These are phyloP conservation scores for Datisca glomerata DNA, from an alignment of 306 rosid genomes.

Conservation along the genomic window DNA sequence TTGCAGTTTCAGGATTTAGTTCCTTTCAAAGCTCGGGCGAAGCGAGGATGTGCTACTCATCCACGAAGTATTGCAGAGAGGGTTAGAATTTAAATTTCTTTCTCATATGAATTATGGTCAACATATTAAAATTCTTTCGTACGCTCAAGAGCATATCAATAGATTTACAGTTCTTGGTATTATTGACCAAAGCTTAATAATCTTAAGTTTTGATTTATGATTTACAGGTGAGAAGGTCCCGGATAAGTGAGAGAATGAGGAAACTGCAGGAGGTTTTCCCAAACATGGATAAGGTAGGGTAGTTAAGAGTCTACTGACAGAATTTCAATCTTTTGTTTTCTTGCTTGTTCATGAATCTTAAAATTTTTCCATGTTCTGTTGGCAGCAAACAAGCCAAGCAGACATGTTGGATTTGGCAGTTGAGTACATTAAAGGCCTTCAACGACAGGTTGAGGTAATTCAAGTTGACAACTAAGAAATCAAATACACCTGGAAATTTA, in stretches of 20 bases:
- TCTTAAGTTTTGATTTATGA: no score
- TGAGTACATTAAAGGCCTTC: slow-evolving; percentile 66
- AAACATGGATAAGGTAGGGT: slow-evolving; percentile 67
- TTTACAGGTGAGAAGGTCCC: slow-evolving; percentile 64
- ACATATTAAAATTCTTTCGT: no score
- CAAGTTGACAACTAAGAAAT: not conserved
- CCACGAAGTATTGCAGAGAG: slow-evolving; percentile 97
- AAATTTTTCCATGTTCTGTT: slow-evolving; percentile 2
- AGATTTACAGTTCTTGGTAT: no score
- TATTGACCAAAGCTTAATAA: no score
- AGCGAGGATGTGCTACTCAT: slow-evolving; percentile 91
- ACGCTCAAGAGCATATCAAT: no score
- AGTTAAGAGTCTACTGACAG: not conserved
- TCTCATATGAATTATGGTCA: not conserved
- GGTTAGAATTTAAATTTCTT: slow-evolving; percentile 30
- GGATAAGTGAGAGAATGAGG: slow-evolving; percentile 80
- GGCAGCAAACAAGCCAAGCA: slow-evolving; percentile 82
- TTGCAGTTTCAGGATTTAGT: slow-evolving; percentile 48
- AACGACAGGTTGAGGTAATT: slow-evolving; percentile 54
- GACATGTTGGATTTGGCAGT: slow-evolving; percentile 74
- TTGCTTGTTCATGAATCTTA: not conserved
- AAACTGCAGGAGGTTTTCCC: slow-evolving; percentile 71
- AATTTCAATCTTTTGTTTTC: not conserved
- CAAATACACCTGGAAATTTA: slow-evolving; percentile 8
- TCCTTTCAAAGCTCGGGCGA: slow-evolving; percentile 75